These are phyloP conservation scores for Pulicaria dysenterica DNA, from an alignment of 129 eudicot species.

Conservation along the genomic window DNA sequence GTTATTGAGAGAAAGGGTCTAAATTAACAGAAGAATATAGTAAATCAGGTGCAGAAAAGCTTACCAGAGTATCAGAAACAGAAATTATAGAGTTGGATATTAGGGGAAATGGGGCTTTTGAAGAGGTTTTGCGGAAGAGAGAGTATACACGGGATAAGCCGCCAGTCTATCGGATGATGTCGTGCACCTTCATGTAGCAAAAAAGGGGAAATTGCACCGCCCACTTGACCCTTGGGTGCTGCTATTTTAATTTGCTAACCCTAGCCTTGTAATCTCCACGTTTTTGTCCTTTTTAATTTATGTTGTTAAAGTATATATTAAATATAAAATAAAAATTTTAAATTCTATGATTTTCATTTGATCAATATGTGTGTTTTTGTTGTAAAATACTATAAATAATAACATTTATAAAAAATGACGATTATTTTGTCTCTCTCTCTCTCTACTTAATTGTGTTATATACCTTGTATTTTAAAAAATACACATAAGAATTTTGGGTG, in stretches of 20 bases:
- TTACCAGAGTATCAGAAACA: slow-evolving; percentile 24
- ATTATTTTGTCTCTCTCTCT: too few species aligned
- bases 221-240: background rate
- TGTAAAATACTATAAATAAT: too few species aligned
- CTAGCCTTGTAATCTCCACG: slow-evolving; percentile 34
- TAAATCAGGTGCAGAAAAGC: background rate
- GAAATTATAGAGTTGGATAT: background rate
- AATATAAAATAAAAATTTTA: background rate
- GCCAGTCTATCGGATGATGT: slow-evolving; percentile 36
- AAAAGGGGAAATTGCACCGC: slow-evolving; percentile 13
- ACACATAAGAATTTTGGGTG: too few species aligned
- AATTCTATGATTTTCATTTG: too few species aligned
- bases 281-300: slow-evolving; percentile 8
- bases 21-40: background rate
- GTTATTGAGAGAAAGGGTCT: background rate
- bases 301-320: background rate
- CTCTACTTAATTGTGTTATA: too few species aligned
- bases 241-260: slow-evolving; percentile 14
- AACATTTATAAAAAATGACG: too few species aligned
- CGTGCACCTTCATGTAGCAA: slow-evolving; percentile 28
- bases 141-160: slow-evolving; percentile 14
- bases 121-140: background rate
- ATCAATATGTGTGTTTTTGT: too few species aligned
- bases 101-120: slow-evolving; percentile 20
- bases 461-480: too few species aligned